These are phyloP conservation scores for Lomentospora prolificans DNA, from an alignment of 2,329 filamentous ascomycete species.

Conservation along the genomic window DNA sequence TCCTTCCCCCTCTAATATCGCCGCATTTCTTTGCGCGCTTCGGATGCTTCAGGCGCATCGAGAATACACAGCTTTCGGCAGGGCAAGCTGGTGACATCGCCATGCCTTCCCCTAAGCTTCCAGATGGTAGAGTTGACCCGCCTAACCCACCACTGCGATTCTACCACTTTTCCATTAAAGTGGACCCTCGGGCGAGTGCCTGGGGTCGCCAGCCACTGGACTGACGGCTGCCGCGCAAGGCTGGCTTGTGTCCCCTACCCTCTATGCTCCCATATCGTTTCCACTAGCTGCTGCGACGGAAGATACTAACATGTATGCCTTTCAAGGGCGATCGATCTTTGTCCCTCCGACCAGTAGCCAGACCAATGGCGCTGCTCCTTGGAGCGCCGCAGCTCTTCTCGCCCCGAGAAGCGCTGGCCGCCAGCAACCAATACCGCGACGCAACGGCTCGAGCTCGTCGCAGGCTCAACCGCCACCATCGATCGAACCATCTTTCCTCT, in stretches of 20 bases:
- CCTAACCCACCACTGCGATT: not conserved
- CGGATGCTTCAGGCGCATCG: slow-evolving; percentile 1
- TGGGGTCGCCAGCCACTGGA: too few relatives aligned
- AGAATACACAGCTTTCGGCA: not conserved
- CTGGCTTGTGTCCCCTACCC: not conserved
- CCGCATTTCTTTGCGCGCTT: not conserved
- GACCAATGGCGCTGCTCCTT: slow-evolving; percentile 16
- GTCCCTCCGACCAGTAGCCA: not conserved
- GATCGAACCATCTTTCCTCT: not conserved
- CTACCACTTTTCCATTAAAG: not conserved
- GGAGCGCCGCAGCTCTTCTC: slow-evolving; percentile 31
- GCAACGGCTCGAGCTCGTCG: slow-evolving; percentile 15
- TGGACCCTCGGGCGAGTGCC: not conserved
- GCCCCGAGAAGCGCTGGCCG: slow-evolving; percentile 37
- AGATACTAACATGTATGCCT: not conserved
- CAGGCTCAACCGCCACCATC: not conserved
- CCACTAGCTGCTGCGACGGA: not conserved
- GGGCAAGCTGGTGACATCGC: slow-evolving; percentile 2
- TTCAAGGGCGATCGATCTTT: slow-evolving; percentile 7
- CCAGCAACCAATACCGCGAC: slow-evolving; percentile 46
- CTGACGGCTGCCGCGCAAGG: too few relatives aligned
- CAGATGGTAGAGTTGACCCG: not conserved
- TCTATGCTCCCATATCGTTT: not conserved
- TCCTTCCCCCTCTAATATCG: not conserved
- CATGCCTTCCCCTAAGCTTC: slow-evolving; percentile 7